Percentiles rank a stretch among this genome's conserved stretches.
Evolutionary conservation across 1,284 basidiomycete species (phyloP).

Genomic region (Moesziomyces aphidis): DNA sequence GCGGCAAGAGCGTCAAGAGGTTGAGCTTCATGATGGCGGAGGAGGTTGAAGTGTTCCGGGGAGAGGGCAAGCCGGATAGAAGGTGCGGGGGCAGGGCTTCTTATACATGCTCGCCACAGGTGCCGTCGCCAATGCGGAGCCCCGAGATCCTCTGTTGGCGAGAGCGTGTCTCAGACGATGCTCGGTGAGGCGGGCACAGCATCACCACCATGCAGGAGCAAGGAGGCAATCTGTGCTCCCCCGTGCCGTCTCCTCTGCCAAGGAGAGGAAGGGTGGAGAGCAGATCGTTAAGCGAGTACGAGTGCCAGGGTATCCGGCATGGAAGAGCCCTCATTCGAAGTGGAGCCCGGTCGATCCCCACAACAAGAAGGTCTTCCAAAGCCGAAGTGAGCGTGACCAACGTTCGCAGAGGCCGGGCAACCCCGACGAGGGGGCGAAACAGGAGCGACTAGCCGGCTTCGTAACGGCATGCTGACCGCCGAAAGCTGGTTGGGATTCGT

Average conservation of each 20-base stretch:
- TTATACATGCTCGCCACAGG: background rate
- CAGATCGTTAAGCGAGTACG: background rate
- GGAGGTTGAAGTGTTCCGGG: background rate
- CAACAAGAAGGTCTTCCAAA: background rate
- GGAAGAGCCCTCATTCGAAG: background rate
- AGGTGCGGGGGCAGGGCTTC: background rate
- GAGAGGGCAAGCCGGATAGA: too few species aligned
- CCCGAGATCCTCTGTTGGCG: too few species aligned
- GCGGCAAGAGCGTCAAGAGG: conserved; percentile 13
- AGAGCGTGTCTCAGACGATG: too few species aligned
- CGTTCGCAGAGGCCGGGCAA: background rate
- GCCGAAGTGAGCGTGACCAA: background rate
- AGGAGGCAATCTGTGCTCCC: background rate
- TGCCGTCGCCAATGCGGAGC: too few species aligned
- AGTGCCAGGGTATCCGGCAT: background rate
- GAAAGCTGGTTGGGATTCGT: conserved; percentile 2
- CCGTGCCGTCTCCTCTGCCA: background rate
- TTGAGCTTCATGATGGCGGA: conserved; percentile 25
- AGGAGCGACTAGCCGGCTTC: too few species aligned
- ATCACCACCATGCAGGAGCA: background rate
- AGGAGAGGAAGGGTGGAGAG: background rate
- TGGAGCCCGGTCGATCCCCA: background rate
- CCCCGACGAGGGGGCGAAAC: background rate
- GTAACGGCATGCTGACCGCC: too few species aligned
- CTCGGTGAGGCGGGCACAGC: too few species aligned